Percentiles rank a stretch among this genome's conserved stretches.
Conservation (phyloP, 2,329 filamentous ascomycete genomes). For the Chaetomiaceae sp. region DNA sequence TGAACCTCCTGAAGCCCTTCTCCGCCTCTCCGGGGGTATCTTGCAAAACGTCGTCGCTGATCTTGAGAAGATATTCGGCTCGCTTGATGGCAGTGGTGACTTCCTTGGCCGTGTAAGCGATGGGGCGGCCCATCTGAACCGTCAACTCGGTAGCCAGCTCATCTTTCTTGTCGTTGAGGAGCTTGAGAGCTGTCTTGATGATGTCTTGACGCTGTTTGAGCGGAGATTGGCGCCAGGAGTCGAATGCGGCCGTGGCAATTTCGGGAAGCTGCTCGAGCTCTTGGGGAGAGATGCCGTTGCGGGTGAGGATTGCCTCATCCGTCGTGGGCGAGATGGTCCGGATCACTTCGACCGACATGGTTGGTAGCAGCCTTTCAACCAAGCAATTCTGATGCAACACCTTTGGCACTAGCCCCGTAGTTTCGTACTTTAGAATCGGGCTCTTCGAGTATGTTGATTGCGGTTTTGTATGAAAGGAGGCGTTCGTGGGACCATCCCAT, state of each 20-base stretch:
- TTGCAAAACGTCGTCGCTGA: conserved; percentile 70
- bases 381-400: no score
- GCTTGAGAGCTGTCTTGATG: conserved; percentile 69
- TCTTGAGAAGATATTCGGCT: conserved; percentile 77
- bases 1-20: conserved; percentile 83
- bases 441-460: no score
- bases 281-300: conserved; percentile 63
- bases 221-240: conserved; percentile 67
- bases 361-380: conserved; percentile 19
- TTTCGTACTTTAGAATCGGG: no score
- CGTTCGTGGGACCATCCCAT: no score
- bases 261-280: conserved; percentile 69
- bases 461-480: no score
- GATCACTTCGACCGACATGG: conserved; percentile 58
- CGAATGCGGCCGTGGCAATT: conserved; percentile 67
- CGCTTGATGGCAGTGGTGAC: conserved; percentile 79
- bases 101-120: conserved; percentile 78
- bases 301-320: conserved; percentile 74
- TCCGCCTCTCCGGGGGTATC: conserved; percentile 79
- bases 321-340: conserved; percentile 86
- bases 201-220: conserved; percentile 73
- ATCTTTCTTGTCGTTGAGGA: conserved; percentile 67
- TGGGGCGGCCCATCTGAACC: conserved; percentile 91
- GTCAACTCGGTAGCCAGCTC: conserved; percentile 79
- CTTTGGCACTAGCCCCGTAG: no score